Base-by-base conservation (phyloP, 192 early-diverging fungal genomes). In the Obelidium mucronatum region DNA sequence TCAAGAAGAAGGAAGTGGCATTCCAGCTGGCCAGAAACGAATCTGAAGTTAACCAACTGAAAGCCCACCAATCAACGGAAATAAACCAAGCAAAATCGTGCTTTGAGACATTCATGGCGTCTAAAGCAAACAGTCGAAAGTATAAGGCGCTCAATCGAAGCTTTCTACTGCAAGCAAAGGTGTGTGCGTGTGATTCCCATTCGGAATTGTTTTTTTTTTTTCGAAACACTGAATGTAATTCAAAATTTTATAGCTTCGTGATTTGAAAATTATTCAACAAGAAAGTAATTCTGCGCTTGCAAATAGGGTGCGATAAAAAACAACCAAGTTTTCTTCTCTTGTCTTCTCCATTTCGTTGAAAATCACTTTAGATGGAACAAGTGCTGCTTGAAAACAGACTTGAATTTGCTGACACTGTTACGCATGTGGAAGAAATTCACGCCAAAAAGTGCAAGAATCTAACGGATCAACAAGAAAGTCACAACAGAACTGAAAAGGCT, bases 1-100 rank as follows among this genome's bases (percentile, higher is more conserved):
- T 81, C 15, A 26, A 52, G 8, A 77, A 78, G 58, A 61, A 79
- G 22, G 72, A 81, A 2, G 28, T 56, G 11, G 68, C 66, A 31
- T 81, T 79, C 66, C 35, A 65, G 3, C 42, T 51, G 52, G 2
- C n/a, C 8, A 30, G 59, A 13, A 30, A 74, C 26, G 69, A 77
- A 31, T 19, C 35, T 15, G 79, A 75, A 28, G 17, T 75, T 19
- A 36, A 1, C 26, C 34, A 35, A 13, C 28, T 75, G 65, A 37
- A 71, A 37, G 30, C 4, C 13, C 24, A 33, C 24, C 58, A 60
- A 33, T 24, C 6, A 19, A 33, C 24, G 24, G 58, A 60, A 60
- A 24, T 60, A 13, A 26, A 60, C 8, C 1, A 60, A 6, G 6
- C 24, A 26, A 26, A 60, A 26, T 8, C 33, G 33, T 34, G 24